Percentiles rank a stretch among this genome's conserved stretches.
Evolutionary conservation across 192 early-diverging fungal genomes (phyloP).

Genomic region (Backusella morwellensis): DNA sequence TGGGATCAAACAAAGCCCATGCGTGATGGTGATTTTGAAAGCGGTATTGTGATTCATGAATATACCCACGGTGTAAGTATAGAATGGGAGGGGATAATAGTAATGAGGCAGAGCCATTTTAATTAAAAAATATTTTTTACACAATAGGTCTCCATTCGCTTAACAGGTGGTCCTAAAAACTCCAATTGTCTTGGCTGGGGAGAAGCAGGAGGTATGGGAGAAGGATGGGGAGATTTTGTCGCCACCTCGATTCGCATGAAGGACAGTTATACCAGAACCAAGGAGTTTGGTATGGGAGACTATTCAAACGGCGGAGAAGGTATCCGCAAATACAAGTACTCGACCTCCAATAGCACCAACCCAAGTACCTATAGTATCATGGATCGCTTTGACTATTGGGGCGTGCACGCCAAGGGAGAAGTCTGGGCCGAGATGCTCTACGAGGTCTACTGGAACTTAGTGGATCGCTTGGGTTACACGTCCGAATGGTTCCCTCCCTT

Average conservation of each 20-base stretch:
- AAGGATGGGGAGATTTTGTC: conserved; percentile 95
- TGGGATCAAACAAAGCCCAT: conserved; percentile 74
- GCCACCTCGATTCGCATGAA: conserved; percentile 77
- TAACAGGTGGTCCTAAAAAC: conserved; percentile 92
- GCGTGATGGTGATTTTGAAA: conserved; percentile 87
- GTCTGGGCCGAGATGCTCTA: conserved; percentile 94
- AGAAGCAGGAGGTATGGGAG: conserved; percentile 89
- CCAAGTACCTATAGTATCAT: conserved; percentile 79
- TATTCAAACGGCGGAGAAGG: conserved; percentile 78
- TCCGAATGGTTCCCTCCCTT: conserved; percentile 54
- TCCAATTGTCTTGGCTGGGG: conserved; percentile 83
- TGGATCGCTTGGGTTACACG: conserved; percentile 55
- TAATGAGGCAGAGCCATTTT: too few relatives aligned
- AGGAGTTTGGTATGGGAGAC: conserved; percentile 74
- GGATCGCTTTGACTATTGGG: conserved; percentile 80
- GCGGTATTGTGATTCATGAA: conserved; percentile 92
- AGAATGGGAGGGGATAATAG: too few relatives aligned
- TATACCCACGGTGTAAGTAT: conserved; percentile 80
- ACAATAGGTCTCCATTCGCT: conserved; percentile 56
- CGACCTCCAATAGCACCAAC: conserved; percentile 70
- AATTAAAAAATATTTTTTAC: too few relatives aligned
- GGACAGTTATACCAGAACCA: conserved; percentile 45
- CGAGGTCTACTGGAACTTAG: conserved; percentile 76
- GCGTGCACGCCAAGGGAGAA: conserved; percentile 85
- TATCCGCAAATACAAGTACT: conserved; percentile 84